A percentile compares a stretch with the other conserved stretches of the same genome.
phyloP scores from a whole-genome alignment of 768 basidiomycete genomes.

The Wakefieldia striispora region DNA sequence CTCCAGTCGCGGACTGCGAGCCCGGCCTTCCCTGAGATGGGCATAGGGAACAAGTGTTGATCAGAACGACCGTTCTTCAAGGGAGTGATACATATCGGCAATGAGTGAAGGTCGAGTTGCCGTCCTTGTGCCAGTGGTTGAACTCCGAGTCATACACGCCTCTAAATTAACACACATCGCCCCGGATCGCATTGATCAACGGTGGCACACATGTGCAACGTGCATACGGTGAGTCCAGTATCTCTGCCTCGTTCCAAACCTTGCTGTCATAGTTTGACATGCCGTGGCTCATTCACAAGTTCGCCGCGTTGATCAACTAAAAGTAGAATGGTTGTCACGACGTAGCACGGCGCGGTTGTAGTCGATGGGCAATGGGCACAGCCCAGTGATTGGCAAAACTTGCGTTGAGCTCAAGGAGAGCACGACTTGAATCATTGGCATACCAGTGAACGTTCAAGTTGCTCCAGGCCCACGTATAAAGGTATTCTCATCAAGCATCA shows the following conservation, averaged over 20 bases:
- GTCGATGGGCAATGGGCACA: constrained; percentile 1
- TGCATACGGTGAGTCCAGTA: constrained; percentile 4
- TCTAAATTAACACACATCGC: too few species aligned
- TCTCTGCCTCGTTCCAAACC: constrained; percentile 14
- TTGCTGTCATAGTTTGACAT: not conserved
- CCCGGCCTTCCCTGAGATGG: not conserved
- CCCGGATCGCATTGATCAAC: not conserved
- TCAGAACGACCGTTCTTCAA: too few species aligned
- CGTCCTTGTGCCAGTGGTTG: too few species aligned
- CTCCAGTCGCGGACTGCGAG: too few species aligned
- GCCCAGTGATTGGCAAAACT: constrained; percentile 4
- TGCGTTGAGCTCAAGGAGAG: constrained; percentile 2
- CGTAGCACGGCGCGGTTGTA: not conserved
- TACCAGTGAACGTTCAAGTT: not conserved
- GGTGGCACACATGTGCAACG: not conserved
- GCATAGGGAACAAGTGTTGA: not conserved
- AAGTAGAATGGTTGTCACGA: not conserved
- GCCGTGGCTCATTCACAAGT: constrained; percentile 8
- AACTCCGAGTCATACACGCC: too few species aligned
- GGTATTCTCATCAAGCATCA: not conserved
- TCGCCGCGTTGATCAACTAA: constrained; percentile 18
- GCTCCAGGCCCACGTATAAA: constrained; percentile 13
- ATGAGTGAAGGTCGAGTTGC: too few species aligned
- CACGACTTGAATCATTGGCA: not conserved
- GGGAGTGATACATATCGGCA: not conserved